phyloP scores from a whole-genome alignment of 805 yeast species.

The Blastobotrys terrestris region DNA sequence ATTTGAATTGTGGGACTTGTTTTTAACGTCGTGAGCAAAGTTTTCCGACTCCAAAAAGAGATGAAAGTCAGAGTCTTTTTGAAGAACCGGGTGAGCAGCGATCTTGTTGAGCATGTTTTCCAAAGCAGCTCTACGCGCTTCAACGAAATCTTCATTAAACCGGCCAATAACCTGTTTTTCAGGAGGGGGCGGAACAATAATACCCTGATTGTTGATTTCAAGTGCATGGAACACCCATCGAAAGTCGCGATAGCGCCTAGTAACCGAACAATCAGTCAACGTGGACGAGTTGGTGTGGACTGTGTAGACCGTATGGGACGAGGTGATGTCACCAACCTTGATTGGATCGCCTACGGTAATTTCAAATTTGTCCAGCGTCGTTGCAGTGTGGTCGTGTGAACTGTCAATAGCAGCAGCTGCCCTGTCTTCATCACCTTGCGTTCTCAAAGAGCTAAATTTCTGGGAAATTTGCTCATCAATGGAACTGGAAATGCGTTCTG shows the following conservation, averaged over 20 bases:
- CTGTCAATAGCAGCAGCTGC: not conserved
- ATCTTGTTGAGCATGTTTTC: slow-evolving; percentile 81
- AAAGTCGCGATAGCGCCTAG: slow-evolving; percentile 86
- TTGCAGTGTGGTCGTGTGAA: not conserved
- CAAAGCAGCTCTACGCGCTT: slow-evolving; percentile 73
- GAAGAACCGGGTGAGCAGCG: slow-evolving; percentile 48
- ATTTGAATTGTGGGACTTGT: slow-evolving; percentile 31
- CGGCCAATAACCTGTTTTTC: slow-evolving; percentile 91
- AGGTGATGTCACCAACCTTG: slow-evolving; percentile 84
- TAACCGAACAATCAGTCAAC: slow-evolving; percentile 48
- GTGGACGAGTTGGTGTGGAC: slow-evolving; percentile 55
- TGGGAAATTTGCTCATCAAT: not conserved
- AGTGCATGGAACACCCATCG: slow-evolving; percentile 90
- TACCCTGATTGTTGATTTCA: slow-evolving; percentile 81
- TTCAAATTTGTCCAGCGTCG: slow-evolving; percentile 33
- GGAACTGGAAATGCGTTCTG: not conserved
- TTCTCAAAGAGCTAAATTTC: not conserved
- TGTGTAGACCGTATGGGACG: slow-evolving; percentile 82
- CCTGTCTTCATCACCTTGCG: not conserved
- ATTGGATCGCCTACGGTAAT: slow-evolving; percentile 84
- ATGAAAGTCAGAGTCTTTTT: slow-evolving; percentile 67
- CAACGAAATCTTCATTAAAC: slow-evolving; percentile 84
- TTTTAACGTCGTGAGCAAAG: slow-evolving; percentile 61
- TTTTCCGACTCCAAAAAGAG: slow-evolving; percentile 72
- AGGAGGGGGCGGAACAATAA: slow-evolving; percentile 91